Base-by-base conservation (phyloP, 441 rosid genomes). In the Gossypium lobatum region DNA sequence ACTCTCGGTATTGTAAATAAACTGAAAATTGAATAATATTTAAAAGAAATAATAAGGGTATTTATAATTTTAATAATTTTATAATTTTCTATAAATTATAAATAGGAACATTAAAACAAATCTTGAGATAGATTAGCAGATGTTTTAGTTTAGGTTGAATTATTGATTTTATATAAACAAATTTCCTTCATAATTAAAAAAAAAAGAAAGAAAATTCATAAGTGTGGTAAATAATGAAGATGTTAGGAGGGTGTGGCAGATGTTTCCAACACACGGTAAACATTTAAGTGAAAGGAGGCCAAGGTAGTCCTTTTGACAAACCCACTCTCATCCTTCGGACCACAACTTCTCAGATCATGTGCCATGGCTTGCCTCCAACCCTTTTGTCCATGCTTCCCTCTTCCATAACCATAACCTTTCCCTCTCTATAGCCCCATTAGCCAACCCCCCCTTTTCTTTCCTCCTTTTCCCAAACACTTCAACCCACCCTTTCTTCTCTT, bases 281-380 rank as follows among this genome's bases (percentile, higher is more conserved):
- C 73, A 53, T 57, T 37, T 14, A 70, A 46, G 71, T 55, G 77
- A 64, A 73, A 79, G 70, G 70, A 65, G 73, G 73, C 59, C 66
- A 75, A 73, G 73, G 42, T 31, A 58, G 81, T 64, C 75, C 78
- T 78, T 82, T 75, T 76, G 76, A 39, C 78, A 54, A 72, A 70
- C 70, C 76, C 74, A 63, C 71, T 34, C 6, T 70, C 82, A 37
- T 76, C 67, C 81, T 26, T 78, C 73, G 78, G 82, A 80, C 73
- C 83, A 82, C 75, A 84, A 78, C 78, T 59, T 79, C 78, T 76
- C 78, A 83, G 25, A 54, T 21, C 42, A 60, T 28, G 42, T 50
- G 64, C 39, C 13, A 31, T 64, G 82, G 75, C 72, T 31, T 31
- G 37, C 37, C 6, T 83, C 88, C 86, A 62, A 64, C 78, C 79